Base-by-base conservation (phyloP, 768 basidiomycete genomes). In the Mycena floridula region DNA sequence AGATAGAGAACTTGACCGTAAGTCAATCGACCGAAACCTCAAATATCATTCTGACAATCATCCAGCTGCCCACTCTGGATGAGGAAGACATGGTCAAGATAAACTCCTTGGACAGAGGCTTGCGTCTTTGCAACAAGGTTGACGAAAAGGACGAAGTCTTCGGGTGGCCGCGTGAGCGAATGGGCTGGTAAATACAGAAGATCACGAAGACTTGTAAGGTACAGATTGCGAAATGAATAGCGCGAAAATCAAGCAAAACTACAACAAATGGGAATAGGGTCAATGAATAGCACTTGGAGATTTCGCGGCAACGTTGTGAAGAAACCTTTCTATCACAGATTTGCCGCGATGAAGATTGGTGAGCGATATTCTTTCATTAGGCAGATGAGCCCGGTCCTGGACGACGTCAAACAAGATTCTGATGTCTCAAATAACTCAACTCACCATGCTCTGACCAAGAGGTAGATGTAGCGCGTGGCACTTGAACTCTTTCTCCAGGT, bases 401-500 rank as follows among this genome's bases (percentile, higher is more conserved):
- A 32, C 8, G 30, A 43, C 30, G 15, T 27, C 30, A 32, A 36
- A 42, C 42, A 25, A 46, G 41, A 22, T 39, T 36, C 48, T 42
- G 21, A 28, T 41, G 24, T 46, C 42, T 22, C 39, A 42, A 13
- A 24, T 6, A 6, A n/a, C 25, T 28, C 15, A 1, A 67, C 82
- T 58, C 50, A 90, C 90, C 30, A 84, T 80, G 60, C 87, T 89
- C 59, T 95, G 91, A 0, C 95, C 96, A 66, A 99, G 81, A 0
- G 96, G 96, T 2, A 99, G 73, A 63, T 99, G 96, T 9, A 98
- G 72, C 16, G 91, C 91, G 39, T 81, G 85, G 44, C 92, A 96
- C 1, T 73, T 69, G 52, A 99, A 95, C 58, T 85, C 82, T 53
- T 92, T 91, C 63, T 99, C 96, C 3, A 99, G 70, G 62, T 83